Evolutionary conservation across 1,139 yeast genomes (phyloP), one percentile per base, ranked within the genome.

Genomic region (Pichia sp.): DNA sequence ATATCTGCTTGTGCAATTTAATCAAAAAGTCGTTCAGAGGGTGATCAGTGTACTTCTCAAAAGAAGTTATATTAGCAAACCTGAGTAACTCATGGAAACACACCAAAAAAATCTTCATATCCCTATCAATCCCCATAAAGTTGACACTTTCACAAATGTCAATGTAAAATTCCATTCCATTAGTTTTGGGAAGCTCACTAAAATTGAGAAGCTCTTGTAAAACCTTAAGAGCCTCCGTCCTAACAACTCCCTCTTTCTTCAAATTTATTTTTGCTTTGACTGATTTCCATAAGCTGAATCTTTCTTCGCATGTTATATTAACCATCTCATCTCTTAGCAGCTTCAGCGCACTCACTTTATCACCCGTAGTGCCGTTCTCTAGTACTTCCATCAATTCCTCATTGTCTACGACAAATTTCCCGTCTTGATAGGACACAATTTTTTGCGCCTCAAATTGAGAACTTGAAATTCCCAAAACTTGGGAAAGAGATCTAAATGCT

Each of bases 251-350:
- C 43, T 74, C 73, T 11, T 74, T 68, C 13, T 70, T 70, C 0
- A 73, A 67, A 8, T 75, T 74, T 51, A 87, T 75, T 69, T 86
- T 71, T 55, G 79, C 82, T 59, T 81, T 72, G 0, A 85, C 85
- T 54, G 82, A 71, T 64, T 85, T 82, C 97, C 97, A 89, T 4
- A 88, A 76, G 61, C 87, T 92, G 0, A 87, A 85, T 5, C 87
- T 75, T 2, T 86, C 79, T 0, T 85, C 76, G 2, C 84, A 76
- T 8, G 85, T 74, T 53, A 76, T 77, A 47, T 76, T 78, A 45
- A 76, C 76, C 4, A 88, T 68, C 1, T 82, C 75, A 4, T 76
- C 77, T 4, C 79, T 72, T 47, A 87, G 69, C 44, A 76, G 71
- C 4, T 73, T 74, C 0, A 87, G 84, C 0, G 88, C 83, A 1